Base-by-base conservation (phyloP, 1,284 basidiomycete genomes). In the Marasmius oreades region DNA sequence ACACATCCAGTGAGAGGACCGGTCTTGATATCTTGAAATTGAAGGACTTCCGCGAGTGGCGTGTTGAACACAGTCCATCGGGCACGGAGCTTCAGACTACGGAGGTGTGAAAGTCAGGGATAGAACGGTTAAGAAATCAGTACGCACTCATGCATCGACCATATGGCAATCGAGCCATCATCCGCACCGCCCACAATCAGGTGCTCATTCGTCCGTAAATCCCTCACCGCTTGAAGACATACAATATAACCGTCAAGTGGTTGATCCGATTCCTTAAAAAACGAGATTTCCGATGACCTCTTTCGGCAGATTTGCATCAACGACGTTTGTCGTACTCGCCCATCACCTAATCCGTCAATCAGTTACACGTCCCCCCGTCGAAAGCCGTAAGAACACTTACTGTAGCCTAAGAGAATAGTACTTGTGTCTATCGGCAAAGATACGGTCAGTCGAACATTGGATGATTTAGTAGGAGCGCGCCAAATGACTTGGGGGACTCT, bases 111-210 rank as follows among this genome's bases (percentile, higher is more conserved):
- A 51, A 28, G 28, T 55, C 20, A 22, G 37, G 60, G 53, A 61
- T 51, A 10, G 58, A 5, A 22, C 36, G 43, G n/a, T 11, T 43
- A 46, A 33, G 26, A 34, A 12, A 53, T 22, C 42, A 50, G 6
- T 58, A 71, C 77, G 51, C 63, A 89, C 90, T 76, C 77, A 31
- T 5, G 8, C 6, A 80, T 61, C 7, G 78, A 74, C 90, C 89
- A 94, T 59, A 90, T 74, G 0, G 80, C 81, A 23, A 92, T 77
- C 0, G 85, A 85, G 2, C 91, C 91, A 65, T 91, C 86, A 57
- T 89, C 85, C 0, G 79, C 80, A 5, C 91, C 90, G 12, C 87
- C 89, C 16, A 90, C 69, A 16, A 93, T 70, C 28, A 83, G 77
- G 16, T 69, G 76, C 56, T 88, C 81, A 24, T 77, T 77, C 0